Percentiles rank a stretch among this genome's conserved stretches.
These are phyloP conservation scores for Rhodotorula sp. DNA, from an alignment of 1,284 basidiomycete genomes.

Conservation along the genomic window DNA sequence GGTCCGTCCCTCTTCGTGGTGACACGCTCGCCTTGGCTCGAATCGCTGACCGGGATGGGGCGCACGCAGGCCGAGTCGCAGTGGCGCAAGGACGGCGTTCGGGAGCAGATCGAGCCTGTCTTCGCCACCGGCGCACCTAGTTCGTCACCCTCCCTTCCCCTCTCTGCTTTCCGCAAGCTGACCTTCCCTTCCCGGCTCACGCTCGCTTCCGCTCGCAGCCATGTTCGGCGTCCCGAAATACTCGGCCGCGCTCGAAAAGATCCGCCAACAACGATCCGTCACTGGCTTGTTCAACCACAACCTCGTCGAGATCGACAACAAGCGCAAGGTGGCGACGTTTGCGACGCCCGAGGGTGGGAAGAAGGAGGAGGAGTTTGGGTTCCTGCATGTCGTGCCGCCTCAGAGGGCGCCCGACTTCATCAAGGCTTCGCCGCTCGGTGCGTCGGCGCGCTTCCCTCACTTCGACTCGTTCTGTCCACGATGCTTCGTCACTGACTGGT, in stretches of 20 bases:
- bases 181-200: background rate
- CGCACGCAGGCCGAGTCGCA: constrained; percentile 43
- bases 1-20: constrained; percentile 53
- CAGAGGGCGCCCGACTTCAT: constrained; percentile 85
- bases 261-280: constrained; percentile 77
- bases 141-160: background rate
- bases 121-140: constrained; percentile 81
- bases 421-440: constrained; percentile 57
- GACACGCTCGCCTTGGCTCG: background rate
- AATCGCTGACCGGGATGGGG: background rate
- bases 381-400: constrained; percentile 85
- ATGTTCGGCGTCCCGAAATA: constrained; percentile 93
- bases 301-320: constrained; percentile 69
- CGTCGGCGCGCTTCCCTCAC: background rate
- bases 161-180: background rate
- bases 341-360: constrained; percentile 64
- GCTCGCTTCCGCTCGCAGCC: constrained; percentile 51
- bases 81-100: constrained; percentile 51
- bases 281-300: constrained; percentile 80
- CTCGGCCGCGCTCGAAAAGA: constrained; percentile 74
- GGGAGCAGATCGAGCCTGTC: constrained; percentile 62
- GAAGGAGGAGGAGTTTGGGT: constrained; percentile 54
- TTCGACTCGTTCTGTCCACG: too few species aligned
- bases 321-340: constrained; percentile 77
- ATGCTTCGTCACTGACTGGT: constrained; percentile 54